Base-by-base conservation (phyloP, 805 yeast genomes). In the Ogataea paraovalis region DNA sequence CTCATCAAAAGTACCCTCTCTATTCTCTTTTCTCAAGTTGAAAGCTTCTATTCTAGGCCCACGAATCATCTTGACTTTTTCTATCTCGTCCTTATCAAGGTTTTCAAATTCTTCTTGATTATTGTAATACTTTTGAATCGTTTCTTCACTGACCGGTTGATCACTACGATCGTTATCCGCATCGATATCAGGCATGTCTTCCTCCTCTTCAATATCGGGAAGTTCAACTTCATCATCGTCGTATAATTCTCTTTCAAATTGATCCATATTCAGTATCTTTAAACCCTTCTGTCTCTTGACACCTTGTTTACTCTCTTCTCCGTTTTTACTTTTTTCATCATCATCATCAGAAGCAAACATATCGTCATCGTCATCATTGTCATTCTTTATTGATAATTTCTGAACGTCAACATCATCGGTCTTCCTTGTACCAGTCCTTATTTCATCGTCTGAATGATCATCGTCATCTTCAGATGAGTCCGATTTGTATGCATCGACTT, bases 41-140 rank as follows among this genome's bases (percentile, higher is more conserved):
- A 86, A 86, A 0, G 86, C 77, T 49, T 85, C 91, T 2, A 86
- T 49, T 50, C 75, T 74, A 1, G 82, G 70, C 23, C 59, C 67
- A 23, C 43, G 51, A 1, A 16, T 22, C 39, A 39, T 48, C 33
- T 44, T 45, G 19, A 42, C 43, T 36, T 53, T 61, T 23, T 41
- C 34, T 25, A 54, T 54, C 10, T 48, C 39, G 19, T 42, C 42
- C 13, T 8, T 21, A 12, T 41, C 43, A 6, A 46, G 47, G 2
- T 56, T 56, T 10, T 49, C 44, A 16, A 21, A 30, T 9, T 56
- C 50, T 42, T 69, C 74, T 12, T 55, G 57, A 42, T 65, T 58
- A 25, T 54, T 64, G 48, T 64, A 69, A 49, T 69, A 68, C 3
- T 38, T 25, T 28, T 44, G 27, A 28, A 28, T n/a, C 34, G 34